Conservation (phyloP, 805 yeast genomes). For the Kodamaea lidongshanica region DNA sequence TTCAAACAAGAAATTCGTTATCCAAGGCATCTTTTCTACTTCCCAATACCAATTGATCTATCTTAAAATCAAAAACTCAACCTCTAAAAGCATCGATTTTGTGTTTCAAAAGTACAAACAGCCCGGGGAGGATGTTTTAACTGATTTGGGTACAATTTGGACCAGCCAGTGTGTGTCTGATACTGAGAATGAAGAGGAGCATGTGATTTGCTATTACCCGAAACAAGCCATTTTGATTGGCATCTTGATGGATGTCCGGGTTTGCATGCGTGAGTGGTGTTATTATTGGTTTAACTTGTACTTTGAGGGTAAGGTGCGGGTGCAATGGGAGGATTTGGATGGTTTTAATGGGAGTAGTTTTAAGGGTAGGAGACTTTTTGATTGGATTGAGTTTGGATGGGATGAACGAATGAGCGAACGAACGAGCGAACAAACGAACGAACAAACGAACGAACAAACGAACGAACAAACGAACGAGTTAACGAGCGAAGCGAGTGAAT, state of each 20-base stretch:
- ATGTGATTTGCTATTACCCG: not conserved
- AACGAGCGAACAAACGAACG: too few relatives aligned
- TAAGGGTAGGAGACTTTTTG: conserved; percentile 50
- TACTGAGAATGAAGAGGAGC: not conserved
- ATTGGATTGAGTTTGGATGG: conserved; percentile 41
- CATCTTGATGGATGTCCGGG: not conserved
- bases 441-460: too few relatives aligned
- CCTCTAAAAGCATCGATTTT: not conserved
- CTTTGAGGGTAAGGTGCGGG: conserved; percentile 16
- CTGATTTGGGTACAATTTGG: not conserved
- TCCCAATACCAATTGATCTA: not conserved
- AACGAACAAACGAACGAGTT: too few relatives aligned
- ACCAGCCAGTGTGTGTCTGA: not conserved
- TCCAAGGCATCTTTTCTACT: not conserved
- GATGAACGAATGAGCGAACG: too few relatives aligned
- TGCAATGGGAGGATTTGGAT: conserved; percentile 45
- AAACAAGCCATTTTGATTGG: not conserved
- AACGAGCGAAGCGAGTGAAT: too few relatives aligned
- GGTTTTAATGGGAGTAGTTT: conserved; percentile 59
- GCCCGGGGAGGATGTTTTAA: not conserved
- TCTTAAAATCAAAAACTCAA: conserved; percentile 1
- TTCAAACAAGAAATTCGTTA: not conserved
- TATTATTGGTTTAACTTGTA: conserved; percentile 27
- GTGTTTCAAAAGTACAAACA: not conserved
- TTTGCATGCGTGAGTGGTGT: conserved; percentile 12